A percentile compares a stretch with the other conserved stretches of the same genome.
Conservation (phyloP, 2,329 filamentous ascomycete species). For the Nigrograna mackinnonii region DNA sequence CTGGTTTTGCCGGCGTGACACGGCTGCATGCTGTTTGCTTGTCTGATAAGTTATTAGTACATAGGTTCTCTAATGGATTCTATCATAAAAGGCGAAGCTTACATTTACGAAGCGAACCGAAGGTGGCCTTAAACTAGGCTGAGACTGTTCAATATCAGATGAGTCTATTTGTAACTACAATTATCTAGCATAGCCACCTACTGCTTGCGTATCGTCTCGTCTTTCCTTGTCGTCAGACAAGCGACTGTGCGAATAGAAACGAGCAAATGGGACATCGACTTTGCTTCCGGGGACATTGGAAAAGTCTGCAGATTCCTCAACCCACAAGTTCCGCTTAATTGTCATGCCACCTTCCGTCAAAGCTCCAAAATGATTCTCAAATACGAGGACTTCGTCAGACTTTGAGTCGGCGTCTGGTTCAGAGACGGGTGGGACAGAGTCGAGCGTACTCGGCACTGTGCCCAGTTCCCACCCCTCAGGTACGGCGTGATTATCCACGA, state of each 20-base stretch:
- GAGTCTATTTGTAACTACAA: no score
- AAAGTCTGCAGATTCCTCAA: neutral
- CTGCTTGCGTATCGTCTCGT: no score
- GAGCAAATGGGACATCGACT: slow-evolving; percentile 54
- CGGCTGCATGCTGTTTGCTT: no score
- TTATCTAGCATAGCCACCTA: no score
- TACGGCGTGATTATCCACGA: neutral
- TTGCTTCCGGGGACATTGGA: slow-evolving; percentile 40
- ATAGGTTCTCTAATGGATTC: no score
- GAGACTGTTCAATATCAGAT: no score
- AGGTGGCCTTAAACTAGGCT: no score
- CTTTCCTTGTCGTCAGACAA: no score
- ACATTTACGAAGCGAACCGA: no score
- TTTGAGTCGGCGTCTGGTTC: slow-evolving; percentile 17
- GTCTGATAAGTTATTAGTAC: no score
- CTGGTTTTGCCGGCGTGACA: no score
- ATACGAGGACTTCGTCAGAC: slow-evolving; percentile 18
- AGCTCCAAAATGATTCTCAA: slow-evolving; percentile 60
- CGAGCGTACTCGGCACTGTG: slow-evolving; percentile 49
- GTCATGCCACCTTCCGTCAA: slow-evolving; percentile 60
- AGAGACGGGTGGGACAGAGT: slow-evolving; percentile 32
- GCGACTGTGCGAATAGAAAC: slow-evolving; percentile 29
- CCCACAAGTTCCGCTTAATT: slow-evolving; percentile 15
- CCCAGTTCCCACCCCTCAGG: slow-evolving; percentile 41
- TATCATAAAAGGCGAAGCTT: no score